Percentiles rank a stretch among this genome's conserved stretches.
Evolutionary conservation across 305 asterid genomes (phyloP).

Genomic region (Striga hermonthica): DNA sequence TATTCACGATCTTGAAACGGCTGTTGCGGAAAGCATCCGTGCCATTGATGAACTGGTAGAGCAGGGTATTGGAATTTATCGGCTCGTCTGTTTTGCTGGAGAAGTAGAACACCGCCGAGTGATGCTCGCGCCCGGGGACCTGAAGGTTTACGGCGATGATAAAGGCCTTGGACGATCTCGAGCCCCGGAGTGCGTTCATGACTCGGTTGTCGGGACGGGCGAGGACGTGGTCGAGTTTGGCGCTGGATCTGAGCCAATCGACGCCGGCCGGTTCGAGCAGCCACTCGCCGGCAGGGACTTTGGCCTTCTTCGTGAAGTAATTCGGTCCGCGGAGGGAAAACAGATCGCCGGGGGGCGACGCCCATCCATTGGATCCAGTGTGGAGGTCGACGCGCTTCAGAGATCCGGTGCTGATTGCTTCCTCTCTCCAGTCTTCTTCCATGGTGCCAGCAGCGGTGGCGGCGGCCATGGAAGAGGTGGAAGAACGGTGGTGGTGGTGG

Average conservation of each 20-base stretch:
- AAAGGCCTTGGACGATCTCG: constrained; percentile 48
- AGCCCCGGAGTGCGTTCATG: constrained; percentile 49
- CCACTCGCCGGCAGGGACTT: constrained; percentile 64
- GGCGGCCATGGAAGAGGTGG: constrained; percentile 35
- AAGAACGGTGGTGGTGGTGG: constrained; percentile 37
- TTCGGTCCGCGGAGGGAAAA: constrained; percentile 72
- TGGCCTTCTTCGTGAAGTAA: constrained; percentile 61
- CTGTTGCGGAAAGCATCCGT: constrained; percentile 65
- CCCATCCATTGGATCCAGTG: constrained; percentile 91
- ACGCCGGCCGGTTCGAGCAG: constrained; percentile 80
- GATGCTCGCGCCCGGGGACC: constrained; percentile 85
- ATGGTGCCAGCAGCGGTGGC: constrained; percentile 26
- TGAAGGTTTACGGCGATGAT: constrained; percentile 74
- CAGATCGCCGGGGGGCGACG: constrained; percentile 80
- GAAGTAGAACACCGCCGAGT: constrained; percentile 85
- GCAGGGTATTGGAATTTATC: constrained; percentile 47
- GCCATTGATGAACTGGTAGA: constrained; percentile 67
- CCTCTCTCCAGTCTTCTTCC: constrained; percentile 61
- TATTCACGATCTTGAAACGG: constrained; percentile 81
- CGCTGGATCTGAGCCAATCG: constrained; percentile 87
- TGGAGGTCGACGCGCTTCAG: constrained; percentile 71
- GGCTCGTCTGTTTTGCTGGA: constrained; percentile 50
- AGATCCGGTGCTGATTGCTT: constrained; percentile 70
- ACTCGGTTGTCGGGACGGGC: constrained; percentile 76
- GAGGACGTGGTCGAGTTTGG: constrained; percentile 75